These are phyloP conservation scores for Podila horticola DNA, from an alignment of 192 early-diverging fungal species.

Conservation along the genomic window DNA sequence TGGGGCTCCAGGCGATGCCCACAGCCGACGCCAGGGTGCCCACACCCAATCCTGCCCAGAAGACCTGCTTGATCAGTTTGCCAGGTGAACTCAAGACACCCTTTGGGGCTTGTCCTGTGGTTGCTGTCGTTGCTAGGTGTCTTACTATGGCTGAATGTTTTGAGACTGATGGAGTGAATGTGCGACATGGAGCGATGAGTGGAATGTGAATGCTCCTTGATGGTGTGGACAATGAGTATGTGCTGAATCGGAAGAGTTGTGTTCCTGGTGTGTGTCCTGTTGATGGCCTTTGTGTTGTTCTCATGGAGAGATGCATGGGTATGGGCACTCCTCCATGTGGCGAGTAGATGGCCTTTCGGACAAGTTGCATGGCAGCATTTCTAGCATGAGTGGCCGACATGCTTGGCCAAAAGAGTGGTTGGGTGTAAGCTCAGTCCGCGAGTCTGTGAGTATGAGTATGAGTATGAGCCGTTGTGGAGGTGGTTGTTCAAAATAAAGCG, in stretches of 20 bases:
- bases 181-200: neutral
- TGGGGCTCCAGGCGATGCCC: constrained; percentile 48
- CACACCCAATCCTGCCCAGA: constrained; percentile 38
- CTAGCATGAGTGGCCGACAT: neutral
- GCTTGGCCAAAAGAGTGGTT: neutral
- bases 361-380: neutral
- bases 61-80: constrained; percentile 26
- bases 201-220: neutral
- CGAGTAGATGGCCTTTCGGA: neutral
- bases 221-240: too few relatives aligned
- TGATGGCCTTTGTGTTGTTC: too few relatives aligned
- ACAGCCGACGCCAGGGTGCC: constrained; percentile 36
- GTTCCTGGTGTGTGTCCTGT: too few relatives aligned
- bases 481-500: constrained; percentile 7
- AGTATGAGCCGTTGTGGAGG: too few relatives aligned
- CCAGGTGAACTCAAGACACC: neutral
- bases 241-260: too few relatives aligned
- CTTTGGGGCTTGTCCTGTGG: neutral
- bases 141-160: neutral
- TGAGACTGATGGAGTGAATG: neutral
- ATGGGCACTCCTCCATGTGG: too few relatives aligned
- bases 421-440: neutral
- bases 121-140: neutral
- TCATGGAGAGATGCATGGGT: too few relatives aligned
- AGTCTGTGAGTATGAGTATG: neutral